phyloP scores from a whole-genome alignment of 768 basidiomycete genomes.

The Serendipita sp. region DNA sequence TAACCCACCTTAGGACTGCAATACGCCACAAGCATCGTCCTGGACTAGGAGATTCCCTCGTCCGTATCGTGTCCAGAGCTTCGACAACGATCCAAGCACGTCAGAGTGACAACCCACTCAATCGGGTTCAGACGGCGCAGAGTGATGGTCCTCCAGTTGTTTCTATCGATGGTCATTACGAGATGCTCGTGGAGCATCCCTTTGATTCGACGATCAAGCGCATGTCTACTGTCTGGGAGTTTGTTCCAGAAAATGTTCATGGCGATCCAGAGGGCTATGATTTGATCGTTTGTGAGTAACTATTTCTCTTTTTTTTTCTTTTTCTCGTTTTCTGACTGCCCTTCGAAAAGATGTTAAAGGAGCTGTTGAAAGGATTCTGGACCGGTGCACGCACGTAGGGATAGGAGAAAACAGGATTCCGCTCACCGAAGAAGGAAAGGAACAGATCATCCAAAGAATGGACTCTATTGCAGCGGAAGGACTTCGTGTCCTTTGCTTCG shows the following conservation, averaged over 20 bases:
- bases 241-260: neutral
- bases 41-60: neutral
- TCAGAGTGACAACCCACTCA: neutral
- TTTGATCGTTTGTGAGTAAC: conserved; percentile 2
- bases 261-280: neutral
- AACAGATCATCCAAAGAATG: conserved; percentile 18
- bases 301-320: too few species aligned
- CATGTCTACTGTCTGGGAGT: conserved; percentile 21
- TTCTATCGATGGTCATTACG: neutral
- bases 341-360: conserved; percentile 19
- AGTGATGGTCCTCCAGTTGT: neutral
- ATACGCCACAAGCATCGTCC: neutral
- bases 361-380: conserved; percentile 34
- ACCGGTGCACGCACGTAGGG: conserved; percentile 25
- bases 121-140: neutral
- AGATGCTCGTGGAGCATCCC: conserved; percentile 15
- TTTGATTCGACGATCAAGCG: conserved; percentile 39
- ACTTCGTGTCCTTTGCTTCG: conserved; percentile 24
- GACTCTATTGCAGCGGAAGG: conserved; percentile 24
- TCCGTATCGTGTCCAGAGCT: neutral
- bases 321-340: neutral
- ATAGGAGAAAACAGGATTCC: conserved; percentile 14
- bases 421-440: conserved; percentile 17
- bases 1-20: neutral
- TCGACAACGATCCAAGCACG: neutral